Conservation (phyloP, 176 grass and related monocot genomes). For the Aegilops umbellulata region DNA sequence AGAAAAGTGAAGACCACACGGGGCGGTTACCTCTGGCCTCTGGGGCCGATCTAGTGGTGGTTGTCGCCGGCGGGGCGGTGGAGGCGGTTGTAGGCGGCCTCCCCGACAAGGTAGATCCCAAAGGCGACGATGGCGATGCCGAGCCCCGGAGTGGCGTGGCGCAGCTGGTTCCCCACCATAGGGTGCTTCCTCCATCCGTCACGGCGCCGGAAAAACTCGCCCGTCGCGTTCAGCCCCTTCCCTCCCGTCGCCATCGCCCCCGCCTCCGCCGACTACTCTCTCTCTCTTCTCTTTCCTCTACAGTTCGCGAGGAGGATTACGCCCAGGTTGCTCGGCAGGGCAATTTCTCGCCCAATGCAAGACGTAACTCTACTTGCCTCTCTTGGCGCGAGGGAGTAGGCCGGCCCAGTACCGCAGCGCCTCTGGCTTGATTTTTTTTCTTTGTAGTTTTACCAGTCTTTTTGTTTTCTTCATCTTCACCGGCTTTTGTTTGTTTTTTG, state of each 20-base stretch:
- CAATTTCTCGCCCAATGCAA: background rate
- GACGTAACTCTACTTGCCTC: no score
- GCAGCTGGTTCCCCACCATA: conserved; percentile 72
- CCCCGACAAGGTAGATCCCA: conserved; percentile 86
- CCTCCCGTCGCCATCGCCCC: conserved; percentile 50
- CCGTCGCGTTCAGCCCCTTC: conserved; percentile 64
- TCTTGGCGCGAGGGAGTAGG: no score
- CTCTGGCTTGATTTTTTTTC: no score
- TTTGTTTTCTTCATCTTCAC: no score
- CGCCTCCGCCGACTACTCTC: background rate
- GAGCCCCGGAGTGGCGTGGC: conserved; percentile 74
- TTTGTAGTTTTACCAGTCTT: background rate
- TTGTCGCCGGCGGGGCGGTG: conserved; percentile 38
- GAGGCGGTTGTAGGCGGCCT: conserved; percentile 79
- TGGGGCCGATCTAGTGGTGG: conserved; percentile 33
- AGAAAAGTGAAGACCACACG: background rate
- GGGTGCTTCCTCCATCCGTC: conserved; percentile 95
- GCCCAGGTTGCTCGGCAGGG: no score
- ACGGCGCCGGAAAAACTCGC: conserved; percentile 91
- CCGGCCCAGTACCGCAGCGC: no score
- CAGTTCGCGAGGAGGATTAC: background rate
- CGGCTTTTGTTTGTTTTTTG: no score
- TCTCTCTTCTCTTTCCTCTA: background rate
- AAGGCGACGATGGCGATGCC: conserved; percentile 97
- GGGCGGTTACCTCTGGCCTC: background rate